Base-by-base conservation (phyloP, 2,329 filamentous ascomycete species). In the Fonsecaea monophora region DNA sequence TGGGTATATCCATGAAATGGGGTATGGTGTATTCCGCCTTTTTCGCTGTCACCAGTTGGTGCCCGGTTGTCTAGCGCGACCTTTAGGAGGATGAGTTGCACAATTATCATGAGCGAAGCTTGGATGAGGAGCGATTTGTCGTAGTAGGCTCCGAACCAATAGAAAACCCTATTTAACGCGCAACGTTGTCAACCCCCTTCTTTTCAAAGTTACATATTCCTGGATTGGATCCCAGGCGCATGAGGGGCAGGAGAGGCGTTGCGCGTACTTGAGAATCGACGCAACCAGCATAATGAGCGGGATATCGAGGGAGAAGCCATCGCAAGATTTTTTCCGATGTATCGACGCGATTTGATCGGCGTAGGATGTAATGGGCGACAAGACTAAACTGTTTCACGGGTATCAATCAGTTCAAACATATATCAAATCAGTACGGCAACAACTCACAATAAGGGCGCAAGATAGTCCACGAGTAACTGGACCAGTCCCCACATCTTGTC, bases 331-430 rank as follows among this genome's bases (percentile, higher is more conserved):
- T 65, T 78, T 83, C 70, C 83, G 83, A 77, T 89, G 84, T 74
- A 89, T 89, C 71, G 84, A 86, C 75, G 87, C 82, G 74, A 89
- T 89, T 75, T 90, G 87, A 76, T 90, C 87, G 68, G 86, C 83
- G 79, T 90, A 90, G 71, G 85, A 88, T 58, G 87, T 89, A 66
- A 90, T 78, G 8, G 87, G 87, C 7, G 87, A 88, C 8, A 86
- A 83, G 60, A 88, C 81, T 68, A 90, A 83, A 76, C 85, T 87
- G 60, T 57, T 40, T 8, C 21, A 9, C n/a, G 18, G 53, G 7
- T 9, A 15, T n/a, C 53, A 37, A 37, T 55, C 53, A 34, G 30
- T 30, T 8, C 25, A 15, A 15, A 55, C 30, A 4, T 55, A n/a
- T 55, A 13, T 12, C 25, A 25, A 12, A 10, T 4, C 30, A 8